Evolutionary conservation across 495 filamentous ascomycete genomes (phyloP).

Genomic region (Neurospora discreta): DNA sequence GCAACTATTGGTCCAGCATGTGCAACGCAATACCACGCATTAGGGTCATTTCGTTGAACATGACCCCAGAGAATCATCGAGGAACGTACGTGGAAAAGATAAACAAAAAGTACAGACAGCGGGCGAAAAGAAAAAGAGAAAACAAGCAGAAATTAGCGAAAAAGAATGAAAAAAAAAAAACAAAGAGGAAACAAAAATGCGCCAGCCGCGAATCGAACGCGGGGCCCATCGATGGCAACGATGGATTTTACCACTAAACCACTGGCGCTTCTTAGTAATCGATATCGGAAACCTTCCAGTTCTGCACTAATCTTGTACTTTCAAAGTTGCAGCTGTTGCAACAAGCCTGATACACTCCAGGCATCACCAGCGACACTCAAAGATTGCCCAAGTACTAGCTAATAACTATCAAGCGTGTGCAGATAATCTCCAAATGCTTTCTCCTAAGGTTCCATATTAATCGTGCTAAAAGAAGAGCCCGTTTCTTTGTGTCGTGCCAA

Average conservation of each 20-base stretch:
- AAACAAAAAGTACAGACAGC: not conserved
- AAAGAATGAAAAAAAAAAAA: not conserved
- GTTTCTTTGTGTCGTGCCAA: too few species aligned
- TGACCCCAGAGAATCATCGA: not conserved
- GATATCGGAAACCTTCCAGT: rapidly evolving
- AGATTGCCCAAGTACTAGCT: not conserved
- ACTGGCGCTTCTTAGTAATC: not conserved
- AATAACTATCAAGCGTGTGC: not conserved
- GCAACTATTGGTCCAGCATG: not conserved
- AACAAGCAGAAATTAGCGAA: not conserved
- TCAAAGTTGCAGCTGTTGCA: not conserved
- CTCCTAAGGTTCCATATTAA: not conserved
- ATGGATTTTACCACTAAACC: not conserved
- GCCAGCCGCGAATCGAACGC: not conserved
- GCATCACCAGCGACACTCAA: not conserved
- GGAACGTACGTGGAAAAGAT: not conserved
- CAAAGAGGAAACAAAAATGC: not conserved
- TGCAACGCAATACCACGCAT: not conserved
- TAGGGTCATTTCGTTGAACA: not conserved
- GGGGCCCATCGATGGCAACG: not conserved
- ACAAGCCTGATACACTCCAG: not conserved
- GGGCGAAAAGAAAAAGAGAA: not conserved
- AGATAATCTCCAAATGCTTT: not conserved
- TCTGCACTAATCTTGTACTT: not conserved
- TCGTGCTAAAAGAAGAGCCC: too few species aligned